Evolutionary conservation across 78 protist genomes (phyloP).

Genomic region (Bigelowiella natans): DNA sequence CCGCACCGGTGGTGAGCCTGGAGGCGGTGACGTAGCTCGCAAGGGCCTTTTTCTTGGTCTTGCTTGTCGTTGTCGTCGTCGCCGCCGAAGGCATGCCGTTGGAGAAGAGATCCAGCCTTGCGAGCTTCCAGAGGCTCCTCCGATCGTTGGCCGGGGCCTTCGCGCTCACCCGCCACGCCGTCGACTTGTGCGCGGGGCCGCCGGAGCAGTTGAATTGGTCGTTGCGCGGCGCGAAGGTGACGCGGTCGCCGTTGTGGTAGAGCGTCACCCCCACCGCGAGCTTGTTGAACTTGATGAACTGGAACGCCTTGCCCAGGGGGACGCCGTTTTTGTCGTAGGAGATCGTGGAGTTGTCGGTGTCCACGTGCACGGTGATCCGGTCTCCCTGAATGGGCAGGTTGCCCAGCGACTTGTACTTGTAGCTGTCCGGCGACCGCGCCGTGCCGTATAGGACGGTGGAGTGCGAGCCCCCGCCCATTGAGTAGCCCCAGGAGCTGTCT

Average conservation of each 20-base stretch:
- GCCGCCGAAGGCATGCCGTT: no score
- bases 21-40: no score
- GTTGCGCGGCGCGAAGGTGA: background rate
- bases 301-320: background rate
- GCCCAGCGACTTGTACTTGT: background rate
- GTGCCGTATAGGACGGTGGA: background rate
- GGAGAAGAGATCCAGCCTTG: no score
- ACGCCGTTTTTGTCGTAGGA: background rate
- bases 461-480: background rate
- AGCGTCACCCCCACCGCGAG: background rate
- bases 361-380: background rate
- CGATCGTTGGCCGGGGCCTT: no score
- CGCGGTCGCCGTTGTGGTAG: background rate
- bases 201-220: no score
- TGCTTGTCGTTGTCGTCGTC: no score
- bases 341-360: background rate
- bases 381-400: background rate
- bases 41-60: no score
- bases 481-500: background rate
- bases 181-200: no score
- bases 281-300: background rate
- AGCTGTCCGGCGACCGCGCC: background rate
- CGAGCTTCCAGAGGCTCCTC: no score
- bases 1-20: no score
- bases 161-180: no score